These are phyloP conservation scores for Nicotiana noctiflora DNA, from an alignment of 257 asterid species.

Conservation along the genomic window DNA sequence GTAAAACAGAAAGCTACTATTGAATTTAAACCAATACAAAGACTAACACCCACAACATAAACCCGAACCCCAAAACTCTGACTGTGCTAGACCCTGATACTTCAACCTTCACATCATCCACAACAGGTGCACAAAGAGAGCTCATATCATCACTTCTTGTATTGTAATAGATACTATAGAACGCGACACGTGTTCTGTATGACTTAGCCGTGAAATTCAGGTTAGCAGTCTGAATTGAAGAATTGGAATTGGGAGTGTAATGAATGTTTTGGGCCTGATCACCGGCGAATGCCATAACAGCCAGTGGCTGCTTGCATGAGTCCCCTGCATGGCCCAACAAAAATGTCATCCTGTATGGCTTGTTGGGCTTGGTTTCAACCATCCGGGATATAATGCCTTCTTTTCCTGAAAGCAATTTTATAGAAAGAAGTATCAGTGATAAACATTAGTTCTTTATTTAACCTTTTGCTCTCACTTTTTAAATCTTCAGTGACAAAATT, in stretches of 20 bases:
- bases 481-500: no score
- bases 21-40: conserved; percentile 4
- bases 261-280: conserved; percentile 57
- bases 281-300: conserved; percentile 82
- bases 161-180: conserved; percentile 85
- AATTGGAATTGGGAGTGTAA: conserved; percentile 44
- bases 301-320: conserved; percentile 71
- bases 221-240: conserved; percentile 44
- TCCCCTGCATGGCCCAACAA: conserved; percentile 83
- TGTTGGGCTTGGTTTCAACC: conserved; percentile 78
- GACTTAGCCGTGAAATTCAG: conserved; percentile 81
- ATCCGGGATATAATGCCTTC: conserved; percentile 92
- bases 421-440: no score
- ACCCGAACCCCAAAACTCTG: conserved; percentile 19
- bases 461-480: no score
- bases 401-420: conserved; percentile 77
- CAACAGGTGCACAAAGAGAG: conserved; percentile 92
- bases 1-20: not conserved
- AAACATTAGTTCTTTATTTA: no score
- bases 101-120: conserved; percentile 78
- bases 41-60: conserved; percentile 21
- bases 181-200: conserved; percentile 72
- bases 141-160: conserved; percentile 88
- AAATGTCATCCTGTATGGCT: conserved; percentile 50
- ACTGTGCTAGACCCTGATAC: conserved; percentile 29